phyloP scores from a whole-genome alignment of 1,284 basidiomycete genomes.

The Apiotrichum domesticum region DNA sequence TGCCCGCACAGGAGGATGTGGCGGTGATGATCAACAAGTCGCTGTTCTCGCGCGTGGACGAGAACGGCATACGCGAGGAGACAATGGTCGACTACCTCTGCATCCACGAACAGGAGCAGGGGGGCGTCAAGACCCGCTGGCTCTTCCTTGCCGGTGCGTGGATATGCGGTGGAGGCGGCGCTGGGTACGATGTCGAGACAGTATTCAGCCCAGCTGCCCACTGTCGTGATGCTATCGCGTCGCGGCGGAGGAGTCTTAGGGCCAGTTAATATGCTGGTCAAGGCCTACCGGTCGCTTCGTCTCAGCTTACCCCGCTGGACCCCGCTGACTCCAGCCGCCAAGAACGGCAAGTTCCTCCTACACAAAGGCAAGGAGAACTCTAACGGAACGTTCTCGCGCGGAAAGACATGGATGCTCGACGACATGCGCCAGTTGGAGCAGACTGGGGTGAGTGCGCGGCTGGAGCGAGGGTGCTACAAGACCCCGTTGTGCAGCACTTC shows the following conservation, averaged over 20 bases:
- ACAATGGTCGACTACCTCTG: slow-evolving; percentile 77
- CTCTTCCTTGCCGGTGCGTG: slow-evolving; percentile 77
- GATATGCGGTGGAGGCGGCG: background rate
- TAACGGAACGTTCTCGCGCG: slow-evolving; percentile 92
- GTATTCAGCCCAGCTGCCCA: slow-evolving; percentile 45
- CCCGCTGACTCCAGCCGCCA: slow-evolving; percentile 27
- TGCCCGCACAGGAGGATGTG: slow-evolving; percentile 8
- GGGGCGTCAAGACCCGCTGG: slow-evolving; percentile 69
- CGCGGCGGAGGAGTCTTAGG: too few species aligned
- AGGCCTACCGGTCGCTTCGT: too few species aligned
- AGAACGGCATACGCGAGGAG: slow-evolving; percentile 61
- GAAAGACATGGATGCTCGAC: slow-evolving; percentile 88
- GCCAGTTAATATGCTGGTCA: too few species aligned
- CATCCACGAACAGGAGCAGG: slow-evolving; percentile 71
- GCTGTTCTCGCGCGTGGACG: slow-evolving; percentile 64
- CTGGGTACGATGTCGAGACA: slow-evolving; percentile 34
- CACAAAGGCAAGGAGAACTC: slow-evolving; percentile 96
- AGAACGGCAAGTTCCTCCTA: slow-evolving; percentile 62
- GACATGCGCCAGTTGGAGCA: slow-evolving; percentile 78
- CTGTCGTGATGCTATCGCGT: too few species aligned
- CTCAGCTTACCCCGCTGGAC: too few species aligned
- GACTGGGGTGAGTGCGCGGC: slow-evolving; percentile 55
- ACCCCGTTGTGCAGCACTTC: too few species aligned
- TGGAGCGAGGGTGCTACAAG: too few species aligned
- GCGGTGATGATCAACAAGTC: slow-evolving; percentile 67